phyloP scores from a whole-genome alignment of 2,329 filamentous ascomycete genomes.

The Allantophomopsis cytisporea region DNA sequence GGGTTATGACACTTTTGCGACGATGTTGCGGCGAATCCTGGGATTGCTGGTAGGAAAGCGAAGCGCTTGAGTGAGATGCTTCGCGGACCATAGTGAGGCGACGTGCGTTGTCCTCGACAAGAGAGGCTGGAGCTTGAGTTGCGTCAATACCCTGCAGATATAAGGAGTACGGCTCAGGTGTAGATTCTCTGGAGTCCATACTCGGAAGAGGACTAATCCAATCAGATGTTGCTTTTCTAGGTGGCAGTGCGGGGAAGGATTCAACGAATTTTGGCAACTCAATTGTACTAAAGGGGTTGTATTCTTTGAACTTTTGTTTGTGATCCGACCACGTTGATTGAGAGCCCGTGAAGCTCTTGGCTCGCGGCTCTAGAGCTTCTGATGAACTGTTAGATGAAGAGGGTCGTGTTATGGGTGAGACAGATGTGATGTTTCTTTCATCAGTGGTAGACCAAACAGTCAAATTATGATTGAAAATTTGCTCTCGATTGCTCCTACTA shows the following conservation, averaged over 20 bases:
- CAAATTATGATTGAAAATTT: too few relatives aligned
- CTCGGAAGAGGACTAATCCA: conserved; percentile 14
- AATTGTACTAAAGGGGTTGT: neutral
- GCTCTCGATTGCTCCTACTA: too few relatives aligned
- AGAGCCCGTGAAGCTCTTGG: conserved; percentile 1
- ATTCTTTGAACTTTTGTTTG: conserved; percentile 1
- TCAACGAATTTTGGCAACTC: conserved; percentile 5
- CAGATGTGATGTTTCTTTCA: neutral
- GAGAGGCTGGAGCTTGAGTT: conserved; percentile 2
- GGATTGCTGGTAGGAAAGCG: neutral
- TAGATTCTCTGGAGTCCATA: conserved; percentile 3
- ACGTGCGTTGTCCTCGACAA: neutral
- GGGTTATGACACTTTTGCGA: conserved; percentile 6
- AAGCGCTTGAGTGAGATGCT: neutral
- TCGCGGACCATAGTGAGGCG: neutral
- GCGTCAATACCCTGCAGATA: conserved; percentile 11
- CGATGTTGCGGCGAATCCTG: neutral
- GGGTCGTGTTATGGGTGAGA: neutral
- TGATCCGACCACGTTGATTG: conserved; percentile 1
- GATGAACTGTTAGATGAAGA: neutral
- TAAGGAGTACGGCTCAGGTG: conserved; percentile 4
- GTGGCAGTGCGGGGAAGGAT: conserved; percentile 13
- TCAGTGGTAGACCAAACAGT: too few relatives aligned
- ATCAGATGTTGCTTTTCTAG: conserved; percentile 11
- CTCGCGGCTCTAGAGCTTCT: neutral